Base-by-base conservation (phyloP, 1,139 yeast species). In the Arxiozyma heterogenica region DNA sequence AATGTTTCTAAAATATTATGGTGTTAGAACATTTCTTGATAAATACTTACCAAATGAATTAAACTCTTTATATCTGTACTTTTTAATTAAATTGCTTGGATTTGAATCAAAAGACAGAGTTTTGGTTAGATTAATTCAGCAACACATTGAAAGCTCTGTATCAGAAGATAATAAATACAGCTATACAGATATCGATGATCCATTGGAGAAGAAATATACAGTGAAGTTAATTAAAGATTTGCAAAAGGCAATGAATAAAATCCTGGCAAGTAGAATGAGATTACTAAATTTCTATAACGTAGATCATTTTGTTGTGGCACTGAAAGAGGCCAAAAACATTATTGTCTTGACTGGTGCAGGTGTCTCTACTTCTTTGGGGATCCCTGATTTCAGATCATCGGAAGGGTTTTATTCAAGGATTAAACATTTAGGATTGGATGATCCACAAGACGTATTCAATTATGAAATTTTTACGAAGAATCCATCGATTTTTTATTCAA, bases 271-370 rank as follows among this genome's bases (percentile, higher is more conserved):
- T 58, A 74, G 93, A 57, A 71, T 77, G 15, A 72, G 84, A 58
- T 62, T 83, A 38, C 74, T 75, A 8, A 68, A 73, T 55, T 79
- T 84, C 58, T 71, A 76, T 53, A 79, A 83, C 0, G 64, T 87
- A 11, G 84, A 83, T 22, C 82, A 83, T 57, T 82, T 85, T 0
- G 69, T 80, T 2, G 73, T 73, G 0, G 77, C 78, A 44, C 73
- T 91, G 43, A 61, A 73, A 18, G 72, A 72, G 11, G 81, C 94
- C 1, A 67, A 76, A 25, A 84, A 82, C 55, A 79, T 93, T 20
- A 65, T 93, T 57, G 94, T 93, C 0, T 73, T 93, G 25, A 89
- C 97, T 0, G 98, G 98, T 2, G 98, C 98, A 0, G 98, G 98
- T 20, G 88, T 93, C 47, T 88, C 96, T 21, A 91, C 97, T 2